A percentile compares a stretch with the other conserved stretches of the same genome.
Conservation (phyloP, 2,329 filamentous ascomycete genomes). For the Tetracladium maxilliforme region DNA sequence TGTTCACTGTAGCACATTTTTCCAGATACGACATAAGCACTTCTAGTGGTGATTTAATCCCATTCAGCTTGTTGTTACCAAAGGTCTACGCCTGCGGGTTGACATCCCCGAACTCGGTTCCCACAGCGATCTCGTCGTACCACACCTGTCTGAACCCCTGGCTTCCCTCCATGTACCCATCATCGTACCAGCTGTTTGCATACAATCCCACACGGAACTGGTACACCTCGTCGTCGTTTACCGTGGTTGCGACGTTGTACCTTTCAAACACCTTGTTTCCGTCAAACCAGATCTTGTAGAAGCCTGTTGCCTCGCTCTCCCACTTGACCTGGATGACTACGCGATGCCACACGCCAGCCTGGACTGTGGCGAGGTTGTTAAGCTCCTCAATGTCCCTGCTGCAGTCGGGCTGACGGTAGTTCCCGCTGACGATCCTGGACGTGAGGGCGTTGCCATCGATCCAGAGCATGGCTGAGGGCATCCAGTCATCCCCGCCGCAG, state of each 20-base stretch:
- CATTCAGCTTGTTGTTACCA: no score
- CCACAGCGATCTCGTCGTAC: constrained; percentile 31
- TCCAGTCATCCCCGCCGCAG: constrained; percentile 28
- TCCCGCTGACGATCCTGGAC: constrained; percentile 24
- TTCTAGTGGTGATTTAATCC: no score
- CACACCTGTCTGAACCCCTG: constrained; percentile 30
- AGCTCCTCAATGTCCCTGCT: constrained; percentile 16
- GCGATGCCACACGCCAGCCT: constrained; percentile 27
- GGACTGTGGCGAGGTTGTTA: constrained; percentile 20
- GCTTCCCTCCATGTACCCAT: constrained; percentile 18
- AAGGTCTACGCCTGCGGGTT: constrained; percentile 11
- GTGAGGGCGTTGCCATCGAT: constrained; percentile 24
- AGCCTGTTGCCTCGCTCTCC: constrained; percentile 25
- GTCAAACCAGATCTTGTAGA: constrained; percentile 30
- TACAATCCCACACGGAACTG: constrained; percentile 32
- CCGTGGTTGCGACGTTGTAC: constrained; percentile 24
- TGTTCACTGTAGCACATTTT: no score
- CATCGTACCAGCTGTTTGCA: constrained; percentile 32
- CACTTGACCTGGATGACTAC: constrained; percentile 29
- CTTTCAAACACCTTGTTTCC: constrained; percentile 25
- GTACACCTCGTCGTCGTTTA: constrained; percentile 25
- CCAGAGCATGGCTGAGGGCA: constrained; percentile 33
- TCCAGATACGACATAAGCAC: no score
- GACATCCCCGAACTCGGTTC: constrained; percentile 22
- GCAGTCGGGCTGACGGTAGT: no score